These are phyloP conservation scores for Aspergillus piperis DNA, from an alignment of 2,329 filamentous ascomycete species.

Conservation along the genomic window DNA sequence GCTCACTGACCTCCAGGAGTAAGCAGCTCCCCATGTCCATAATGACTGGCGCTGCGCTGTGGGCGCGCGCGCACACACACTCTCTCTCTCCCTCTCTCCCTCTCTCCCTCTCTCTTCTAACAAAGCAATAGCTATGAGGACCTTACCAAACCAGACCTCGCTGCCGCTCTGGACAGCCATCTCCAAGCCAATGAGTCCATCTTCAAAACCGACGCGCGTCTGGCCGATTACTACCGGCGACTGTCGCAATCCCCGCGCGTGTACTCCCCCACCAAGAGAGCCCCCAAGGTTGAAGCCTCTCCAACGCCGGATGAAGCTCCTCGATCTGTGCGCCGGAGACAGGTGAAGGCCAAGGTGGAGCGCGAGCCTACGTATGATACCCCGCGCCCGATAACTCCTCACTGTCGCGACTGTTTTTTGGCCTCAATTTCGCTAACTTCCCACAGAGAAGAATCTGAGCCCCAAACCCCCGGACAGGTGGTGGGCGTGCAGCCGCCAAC, in stretches of 20 bases:
- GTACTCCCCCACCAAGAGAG: constrained; percentile 53
- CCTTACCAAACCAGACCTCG: constrained; percentile 77
- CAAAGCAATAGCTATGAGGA: constrained; percentile 60
- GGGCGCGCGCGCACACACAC: background rate
- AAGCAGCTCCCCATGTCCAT: constrained; percentile 43
- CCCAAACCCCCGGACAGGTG: constrained; percentile 21
- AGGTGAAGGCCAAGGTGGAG: constrained; percentile 46
- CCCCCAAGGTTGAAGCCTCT: constrained; percentile 40
- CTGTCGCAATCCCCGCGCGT: constrained; percentile 37
- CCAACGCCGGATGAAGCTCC: constrained; percentile 31
- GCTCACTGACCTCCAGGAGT: constrained; percentile 71
- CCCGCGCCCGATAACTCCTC: background rate
- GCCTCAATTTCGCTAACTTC: background rate
- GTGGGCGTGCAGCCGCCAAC: constrained; percentile 14
- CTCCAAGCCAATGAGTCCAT: constrained; percentile 68
- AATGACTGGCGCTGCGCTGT: background rate
- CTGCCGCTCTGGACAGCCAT: constrained; percentile 70
- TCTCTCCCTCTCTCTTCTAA: background rate
- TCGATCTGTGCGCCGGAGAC: constrained; percentile 40
- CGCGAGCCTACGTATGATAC: constrained; percentile 25
- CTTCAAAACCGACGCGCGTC: constrained; percentile 63
- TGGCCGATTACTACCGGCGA: constrained; percentile 74
- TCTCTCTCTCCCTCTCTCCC: too few relatives aligned
- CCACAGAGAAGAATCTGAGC: constrained; percentile 21
- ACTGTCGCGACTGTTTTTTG: background rate